Evolutionary conservation across 345 rosid species (phyloP), one percentile per base, ranked within the genome.

Genomic region (Litchi chinensis): DNA sequence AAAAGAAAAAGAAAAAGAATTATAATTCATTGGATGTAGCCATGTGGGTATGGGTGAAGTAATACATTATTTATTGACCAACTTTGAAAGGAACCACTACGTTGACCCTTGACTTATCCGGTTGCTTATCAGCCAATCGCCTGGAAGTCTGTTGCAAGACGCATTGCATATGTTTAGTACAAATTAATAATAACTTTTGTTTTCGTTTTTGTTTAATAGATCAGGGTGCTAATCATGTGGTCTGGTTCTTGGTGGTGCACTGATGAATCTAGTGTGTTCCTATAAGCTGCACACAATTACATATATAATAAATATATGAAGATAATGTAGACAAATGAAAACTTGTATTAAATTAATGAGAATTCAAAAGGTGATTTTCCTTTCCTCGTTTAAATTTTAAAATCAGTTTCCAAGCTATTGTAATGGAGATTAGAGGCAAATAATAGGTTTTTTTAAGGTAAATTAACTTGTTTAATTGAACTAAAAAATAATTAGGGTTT

Each of bases 261-360:
- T 68, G 54, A 76, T 68, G 41, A 76, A 39, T 67, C 66, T 37
- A 66, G 65, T 67, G 71, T 65, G 18, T 46, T 76, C 22, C 78
- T n/a, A 65, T 46, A n/a, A 76, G 43, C 44, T 26, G 13, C 68
- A 24, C 62, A 65, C 32, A 15, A 43, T 24, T 15, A 60, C 41
- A 50, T 56, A 26, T 65, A 22, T 32, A 32, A 32, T 32, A 4
- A 2, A 46, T 7, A 46, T 46, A 40, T 56, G 8, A 76, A 56
- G 79, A 68, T 76, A 76, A 68, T 68, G 44, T 40, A 76, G 13
- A 56, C 11, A 57, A 64, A 6, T 48, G 28, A 11, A 21, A 60
- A 60, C 65, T 21, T 21, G 10, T 60, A 60, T 60, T 24, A 19
- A 56, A 1, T 19, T 68, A 41, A 26, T 63, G 32, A 50, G 65